These are phyloP conservation scores for Xylariaceae sp. DNA, from an alignment of 2,329 filamentous ascomycete species.

Conservation along the genomic window DNA sequence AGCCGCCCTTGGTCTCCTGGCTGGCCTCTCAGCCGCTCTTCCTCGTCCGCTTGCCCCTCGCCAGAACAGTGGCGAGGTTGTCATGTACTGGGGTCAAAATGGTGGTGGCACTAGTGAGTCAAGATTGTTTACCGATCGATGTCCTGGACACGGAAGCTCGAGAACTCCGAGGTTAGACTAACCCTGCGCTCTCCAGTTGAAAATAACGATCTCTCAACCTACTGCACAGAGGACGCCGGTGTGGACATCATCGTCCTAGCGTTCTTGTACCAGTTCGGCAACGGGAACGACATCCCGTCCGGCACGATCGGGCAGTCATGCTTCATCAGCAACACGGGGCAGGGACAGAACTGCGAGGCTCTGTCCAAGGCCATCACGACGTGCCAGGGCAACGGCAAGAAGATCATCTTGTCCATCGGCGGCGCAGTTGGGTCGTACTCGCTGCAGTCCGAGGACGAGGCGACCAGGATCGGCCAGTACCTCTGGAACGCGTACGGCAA, in stretches of 20 bases:
- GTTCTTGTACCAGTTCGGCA: constrained; percentile 37
- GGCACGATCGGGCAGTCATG: constrained; percentile 37
- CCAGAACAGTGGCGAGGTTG: constrained; percentile 28
- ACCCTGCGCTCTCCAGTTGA: constrained; percentile 18
- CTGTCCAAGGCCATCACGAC: constrained; percentile 37
- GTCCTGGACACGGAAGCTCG: neutral
- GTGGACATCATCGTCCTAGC: constrained; percentile 40
- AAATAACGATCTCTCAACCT: constrained; percentile 34
- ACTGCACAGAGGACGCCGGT: constrained; percentile 34
- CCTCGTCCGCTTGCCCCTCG: constrained; percentile 15
- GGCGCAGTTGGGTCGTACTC: constrained; percentile 35
- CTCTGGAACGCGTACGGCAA: constrained; percentile 43
- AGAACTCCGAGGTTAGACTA: too few species aligned
- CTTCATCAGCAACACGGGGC: constrained; percentile 30
- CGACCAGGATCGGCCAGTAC: constrained; percentile 36
- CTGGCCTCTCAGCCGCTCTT: constrained; percentile 18
- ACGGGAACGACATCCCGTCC: constrained; percentile 32
- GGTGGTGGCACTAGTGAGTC: constrained; percentile 26
- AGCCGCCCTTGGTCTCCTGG: constrained; percentile 17
- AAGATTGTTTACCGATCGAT: neutral
- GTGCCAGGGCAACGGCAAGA: constrained; percentile 37
- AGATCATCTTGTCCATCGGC: constrained; percentile 41
- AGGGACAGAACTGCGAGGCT: constrained; percentile 34
- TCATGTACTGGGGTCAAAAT: constrained; percentile 30
- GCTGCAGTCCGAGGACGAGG: constrained; percentile 32